Evolutionary conservation across 2,329 filamentous ascomycete genomes (phyloP).

Genomic region (Fonsecaea nubica): DNA sequence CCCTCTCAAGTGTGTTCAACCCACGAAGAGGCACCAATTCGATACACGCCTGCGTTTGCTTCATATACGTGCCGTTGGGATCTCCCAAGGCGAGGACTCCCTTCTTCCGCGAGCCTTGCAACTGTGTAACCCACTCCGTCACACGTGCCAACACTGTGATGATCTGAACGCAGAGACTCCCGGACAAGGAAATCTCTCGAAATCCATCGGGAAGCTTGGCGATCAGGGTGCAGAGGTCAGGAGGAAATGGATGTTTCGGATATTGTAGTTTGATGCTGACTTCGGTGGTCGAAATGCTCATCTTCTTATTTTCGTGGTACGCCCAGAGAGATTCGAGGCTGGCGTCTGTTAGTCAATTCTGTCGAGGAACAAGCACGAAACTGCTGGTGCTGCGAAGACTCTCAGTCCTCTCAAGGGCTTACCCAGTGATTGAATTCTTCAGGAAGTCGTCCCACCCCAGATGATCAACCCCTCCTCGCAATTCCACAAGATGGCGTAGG

Average conservation of each 20-base stretch:
- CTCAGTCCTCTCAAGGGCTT: not conserved
- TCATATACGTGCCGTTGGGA: conserved; percentile 18
- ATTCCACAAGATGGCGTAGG: conserved; percentile 17
- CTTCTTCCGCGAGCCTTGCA: conserved; percentile 12
- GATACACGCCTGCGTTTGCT: conserved; percentile 14
- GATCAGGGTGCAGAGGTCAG: conserved; percentile 21
- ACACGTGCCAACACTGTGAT: conserved; percentile 9
- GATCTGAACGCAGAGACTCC: conserved; percentile 11
- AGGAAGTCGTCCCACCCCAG: conserved; percentile 26
- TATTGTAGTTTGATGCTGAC: conserved; percentile 22
- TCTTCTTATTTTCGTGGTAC: conserved; percentile 20
- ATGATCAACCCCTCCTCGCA: conserved; percentile 23
- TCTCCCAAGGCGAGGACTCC: conserved; percentile 15
- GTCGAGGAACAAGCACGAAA: not conserved
- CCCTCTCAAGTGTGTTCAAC: conserved; percentile 12
- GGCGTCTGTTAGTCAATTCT: conserved; percentile 2
- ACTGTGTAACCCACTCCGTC: conserved; percentile 16
- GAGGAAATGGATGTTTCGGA: conserved; percentile 25
- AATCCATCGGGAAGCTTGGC: conserved; percentile 25
- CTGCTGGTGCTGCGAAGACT: not conserved
- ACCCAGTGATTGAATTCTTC: conserved; percentile 22
- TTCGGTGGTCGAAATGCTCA: conserved; percentile 16
- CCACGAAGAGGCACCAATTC: conserved; percentile 15
- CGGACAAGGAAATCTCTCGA: conserved; percentile 16
- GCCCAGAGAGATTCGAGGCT: conserved; percentile 25